Conservation (phyloP, 805 yeast species). For the Kodamaea neixiangensis region DNA sequence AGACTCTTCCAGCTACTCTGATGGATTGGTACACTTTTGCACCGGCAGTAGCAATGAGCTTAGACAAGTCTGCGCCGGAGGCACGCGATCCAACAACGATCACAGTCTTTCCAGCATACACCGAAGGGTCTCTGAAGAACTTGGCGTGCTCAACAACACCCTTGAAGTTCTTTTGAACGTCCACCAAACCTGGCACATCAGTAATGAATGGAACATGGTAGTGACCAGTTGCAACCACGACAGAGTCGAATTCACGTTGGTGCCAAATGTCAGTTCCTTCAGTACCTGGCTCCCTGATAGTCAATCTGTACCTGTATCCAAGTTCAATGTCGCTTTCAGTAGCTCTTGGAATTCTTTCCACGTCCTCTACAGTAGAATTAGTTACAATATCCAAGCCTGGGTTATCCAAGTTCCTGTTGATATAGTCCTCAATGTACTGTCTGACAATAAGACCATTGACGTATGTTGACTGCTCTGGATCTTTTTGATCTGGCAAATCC, state of each 20-base stretch:
- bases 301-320: conserved; percentile 28
- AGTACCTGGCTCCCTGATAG: conserved; percentile 26
- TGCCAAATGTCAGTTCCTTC: conserved; percentile 37
- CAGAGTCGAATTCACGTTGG: conserved; percentile 40
- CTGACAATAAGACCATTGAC: conserved; percentile 30
- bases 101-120: conserved; percentile 37
- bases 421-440: conserved; percentile 30
- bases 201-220: conserved; percentile 51
- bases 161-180: conserved; percentile 32
- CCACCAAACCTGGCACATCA: conserved; percentile 39
- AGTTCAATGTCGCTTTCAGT: neutral
- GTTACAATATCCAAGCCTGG: conserved; percentile 24
- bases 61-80: conserved; percentile 32
- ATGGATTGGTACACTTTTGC: conserved; percentile 30
- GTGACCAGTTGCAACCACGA: conserved; percentile 50
- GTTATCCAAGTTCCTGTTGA: conserved; percentile 21
- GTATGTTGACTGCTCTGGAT: conserved; percentile 23
- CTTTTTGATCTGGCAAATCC: conserved; percentile 24
- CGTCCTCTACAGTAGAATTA: conserved; percentile 42
- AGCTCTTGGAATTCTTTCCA: conserved; percentile 22
- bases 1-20: conserved; percentile 16
- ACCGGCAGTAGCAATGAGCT: conserved; percentile 25
- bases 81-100: conserved; percentile 30
- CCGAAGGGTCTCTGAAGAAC: conserved; percentile 34
- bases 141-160: conserved; percentile 46